Base-by-base conservation (phyloP, 768 basidiomycete species). In the Amyloporia xantha region DNA sequence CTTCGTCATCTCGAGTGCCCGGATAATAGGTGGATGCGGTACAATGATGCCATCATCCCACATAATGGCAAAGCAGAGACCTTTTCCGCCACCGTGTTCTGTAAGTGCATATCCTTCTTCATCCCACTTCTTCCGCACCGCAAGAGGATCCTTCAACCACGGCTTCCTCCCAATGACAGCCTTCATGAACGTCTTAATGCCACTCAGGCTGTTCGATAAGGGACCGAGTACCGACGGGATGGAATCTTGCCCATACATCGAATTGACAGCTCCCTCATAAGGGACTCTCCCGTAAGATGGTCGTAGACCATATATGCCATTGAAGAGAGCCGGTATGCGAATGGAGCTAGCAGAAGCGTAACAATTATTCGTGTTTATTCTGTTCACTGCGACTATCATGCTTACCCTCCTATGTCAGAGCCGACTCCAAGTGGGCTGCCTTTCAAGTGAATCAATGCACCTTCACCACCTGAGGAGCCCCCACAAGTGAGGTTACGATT, bases 391-490 rank as follows among this genome's bases (percentile, higher is more conserved):
- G 30, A 47, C n/a, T 6, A n/a, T 15, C 24, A 19, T 9, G 58
- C 63, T 13, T 60, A 84, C 84, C 86, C 84, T 57, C 83, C 85
- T 44, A 90, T 76, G 60, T 91, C 89, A 19, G 86, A 82, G 26
- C 88, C 89, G 13, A 88, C 75, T n/a, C 87, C 85, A 50, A 77
- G 37, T 1, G 68, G 64, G 20, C 66, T 66, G 15, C 76, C 75
- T 41, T 64, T 68, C 61, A 70, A 56, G 62, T 78, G 78, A 33
- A 91, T 58, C 3, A 92, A 71, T 0, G 88, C 85, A 25, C 84
- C 82, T 66, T 92, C 91, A 25, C 90, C 91, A 1, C 91, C 91
- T 1, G 83, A 86, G 0, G 87, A 91, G 1, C 91, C 91, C 3
- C 89, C 57, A 21, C 51, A 48, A 3, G 57, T 58, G 17, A 55